These are phyloP conservation scores for Setaria italica DNA, from an alignment of 202 grass and related monocot genomes.

Conservation along the genomic window DNA sequence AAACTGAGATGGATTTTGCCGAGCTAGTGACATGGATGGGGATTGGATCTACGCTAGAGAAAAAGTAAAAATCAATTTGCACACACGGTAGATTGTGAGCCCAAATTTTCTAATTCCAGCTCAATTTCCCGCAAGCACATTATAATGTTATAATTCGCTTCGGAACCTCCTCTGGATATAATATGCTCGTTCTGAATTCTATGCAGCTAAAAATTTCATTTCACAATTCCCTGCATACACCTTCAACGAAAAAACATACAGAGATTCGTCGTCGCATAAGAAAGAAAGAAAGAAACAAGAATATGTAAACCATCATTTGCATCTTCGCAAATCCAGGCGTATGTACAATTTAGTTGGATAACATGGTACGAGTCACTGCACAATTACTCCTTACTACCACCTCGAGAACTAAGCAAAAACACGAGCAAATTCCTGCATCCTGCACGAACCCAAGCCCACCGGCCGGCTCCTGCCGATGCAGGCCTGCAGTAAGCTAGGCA, in stretches of 20 bases:
- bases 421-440: not conserved
- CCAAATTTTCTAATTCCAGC: not conserved
- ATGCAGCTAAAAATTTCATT: not conserved
- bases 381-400: not conserved
- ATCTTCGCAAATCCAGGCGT: slow-evolving; percentile 15
- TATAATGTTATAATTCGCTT: not conserved
- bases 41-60: too few species aligned
- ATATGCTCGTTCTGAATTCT: not conserved
- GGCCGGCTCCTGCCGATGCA: too few species aligned
- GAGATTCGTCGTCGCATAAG: not conserved
- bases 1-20: too few species aligned
- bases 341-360: slow-evolving; percentile 47
- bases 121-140: not conserved
- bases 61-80: not conserved
- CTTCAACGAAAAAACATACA: not conserved
- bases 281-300: not conserved
- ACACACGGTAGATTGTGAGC: not conserved
- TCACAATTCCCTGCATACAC: not conserved
- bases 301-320: not conserved
- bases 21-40: too few species aligned
- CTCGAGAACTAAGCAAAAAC: not conserved
- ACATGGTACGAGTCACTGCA: not conserved
- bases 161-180: not conserved
- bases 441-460: not conserved
- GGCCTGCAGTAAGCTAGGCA: not conserved